phyloP scores from a whole-genome alignment of 345 rosid genomes.

The Citrus trifoliata region DNA sequence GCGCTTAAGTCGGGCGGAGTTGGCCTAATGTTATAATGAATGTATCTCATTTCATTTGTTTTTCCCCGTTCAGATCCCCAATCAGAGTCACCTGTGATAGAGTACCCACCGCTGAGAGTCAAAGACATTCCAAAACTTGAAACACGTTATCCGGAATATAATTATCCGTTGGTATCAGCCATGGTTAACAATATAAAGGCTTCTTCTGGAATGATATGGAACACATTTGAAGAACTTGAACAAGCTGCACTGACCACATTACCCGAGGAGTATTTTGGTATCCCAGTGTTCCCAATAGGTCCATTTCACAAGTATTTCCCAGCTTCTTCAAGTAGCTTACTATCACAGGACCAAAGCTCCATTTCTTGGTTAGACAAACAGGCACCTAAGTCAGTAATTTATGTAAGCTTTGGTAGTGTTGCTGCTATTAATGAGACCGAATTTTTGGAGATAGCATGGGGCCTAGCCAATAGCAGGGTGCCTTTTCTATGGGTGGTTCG shows the following conservation, averaged over 20 bases:
- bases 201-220: slow-evolving; percentile 46
- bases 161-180: slow-evolving; percentile 4
- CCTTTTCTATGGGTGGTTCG: background rate
- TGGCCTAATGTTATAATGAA: background rate
- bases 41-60: background rate
- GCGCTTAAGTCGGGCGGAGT: too few relatives aligned
- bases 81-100: slow-evolving; percentile 33
- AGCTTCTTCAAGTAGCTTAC: background rate
- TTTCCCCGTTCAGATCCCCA: slow-evolving; percentile 23
- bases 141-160: slow-evolving; percentile 15
- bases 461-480: background rate
- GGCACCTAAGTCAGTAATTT: background rate
- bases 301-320: background rate
- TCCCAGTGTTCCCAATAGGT: background rate
- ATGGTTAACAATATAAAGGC: slow-evolving; percentile 26
- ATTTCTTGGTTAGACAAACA: background rate
- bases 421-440: background rate
- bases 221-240: slow-evolving; percentile 53
- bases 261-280: background rate
- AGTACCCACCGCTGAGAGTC: slow-evolving; percentile 37
- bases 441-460: background rate
- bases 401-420: background rate
- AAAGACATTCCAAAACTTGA: slow-evolving; percentile 35
- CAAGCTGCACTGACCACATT: slow-evolving; percentile 16
- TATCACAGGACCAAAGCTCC: background rate